These are phyloP conservation scores for Lentinula guzmanii DNA, from an alignment of 768 basidiomycete species.

Conservation along the genomic window DNA sequence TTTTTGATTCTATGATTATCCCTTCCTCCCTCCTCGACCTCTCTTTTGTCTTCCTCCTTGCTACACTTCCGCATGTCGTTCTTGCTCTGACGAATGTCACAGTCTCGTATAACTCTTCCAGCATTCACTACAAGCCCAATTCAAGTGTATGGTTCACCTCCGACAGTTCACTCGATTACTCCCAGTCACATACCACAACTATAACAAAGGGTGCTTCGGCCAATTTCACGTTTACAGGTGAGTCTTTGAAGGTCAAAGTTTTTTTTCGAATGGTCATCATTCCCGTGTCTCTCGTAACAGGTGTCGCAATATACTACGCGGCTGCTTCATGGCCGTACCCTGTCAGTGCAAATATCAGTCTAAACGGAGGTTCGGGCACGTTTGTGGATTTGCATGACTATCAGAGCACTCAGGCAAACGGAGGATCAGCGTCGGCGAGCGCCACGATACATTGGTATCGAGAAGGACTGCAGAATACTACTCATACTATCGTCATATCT, in stretches of 20 bases:
- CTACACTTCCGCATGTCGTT: background rate
- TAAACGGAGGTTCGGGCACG: background rate
- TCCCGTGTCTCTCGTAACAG: background rate
- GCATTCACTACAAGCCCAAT: background rate
- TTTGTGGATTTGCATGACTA: constrained; percentile 2
- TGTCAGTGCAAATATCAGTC: background rate
- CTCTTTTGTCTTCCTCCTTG: background rate
- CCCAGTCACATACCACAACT: background rate
- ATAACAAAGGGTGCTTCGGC: background rate
- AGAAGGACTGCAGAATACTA: background rate
- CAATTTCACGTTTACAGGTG: background rate
- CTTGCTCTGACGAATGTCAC: background rate
- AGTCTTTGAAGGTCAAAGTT: background rate
- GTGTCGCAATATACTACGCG: background rate
- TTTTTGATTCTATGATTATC: background rate
- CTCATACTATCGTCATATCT: background rate
- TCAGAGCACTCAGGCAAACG: background rate
- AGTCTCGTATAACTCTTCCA: background rate
- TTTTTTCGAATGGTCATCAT: background rate
- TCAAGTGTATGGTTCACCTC: background rate
- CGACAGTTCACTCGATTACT: background rate
- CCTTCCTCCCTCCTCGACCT: background rate
- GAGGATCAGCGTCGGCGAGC: background rate
- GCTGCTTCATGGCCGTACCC: background rate
- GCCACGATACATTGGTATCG: background rate